Evolutionary conservation across 1,284 basidiomycete species (phyloP).

Genomic region (Malassezia globosa): DNA sequence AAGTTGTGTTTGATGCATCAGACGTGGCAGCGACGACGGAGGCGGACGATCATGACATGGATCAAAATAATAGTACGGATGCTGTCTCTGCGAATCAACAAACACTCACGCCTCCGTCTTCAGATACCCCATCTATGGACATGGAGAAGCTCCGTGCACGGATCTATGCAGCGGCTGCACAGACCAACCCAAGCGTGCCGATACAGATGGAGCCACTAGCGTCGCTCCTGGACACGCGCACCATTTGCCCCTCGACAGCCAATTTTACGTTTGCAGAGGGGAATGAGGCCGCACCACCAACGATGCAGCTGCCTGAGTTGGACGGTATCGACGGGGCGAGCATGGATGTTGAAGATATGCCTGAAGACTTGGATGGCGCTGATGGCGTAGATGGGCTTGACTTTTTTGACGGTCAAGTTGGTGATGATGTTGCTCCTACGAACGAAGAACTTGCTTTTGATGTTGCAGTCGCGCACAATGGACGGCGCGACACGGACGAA

Average conservation of each 20-base stretch:
- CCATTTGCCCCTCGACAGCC: conserved; percentile 32
- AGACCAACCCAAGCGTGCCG: conserved; percentile 14
- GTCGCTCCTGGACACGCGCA: conserved; percentile 24
- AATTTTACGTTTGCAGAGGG: conserved; percentile 35
- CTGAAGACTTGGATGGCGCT: conserved; percentile 23
- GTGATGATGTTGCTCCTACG: conserved; percentile 11
- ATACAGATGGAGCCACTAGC: conserved; percentile 11
- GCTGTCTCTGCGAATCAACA: too few relatives aligned
- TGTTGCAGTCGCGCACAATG: conserved; percentile 9
- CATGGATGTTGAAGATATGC: conserved; percentile 11
- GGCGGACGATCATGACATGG: background rate
- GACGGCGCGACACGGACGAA: conserved; percentile 30
- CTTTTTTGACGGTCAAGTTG: conserved; percentile 43
- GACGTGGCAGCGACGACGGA: conserved; percentile 54
- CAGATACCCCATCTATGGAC: conserved; percentile 17
- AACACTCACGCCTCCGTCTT: too few relatives aligned
- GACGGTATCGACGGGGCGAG: conserved; percentile 13
- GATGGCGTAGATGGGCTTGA: conserved; percentile 48
- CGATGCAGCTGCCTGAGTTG: conserved; percentile 15
- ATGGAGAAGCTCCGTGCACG: conserved; percentile 28
- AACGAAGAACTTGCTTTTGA: conserved; percentile 10
- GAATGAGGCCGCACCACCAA: conserved; percentile 23
- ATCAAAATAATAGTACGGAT: background rate
- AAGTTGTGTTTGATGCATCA: conserved; percentile 91
- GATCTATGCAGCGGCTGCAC: conserved; percentile 20